phyloP scores from a whole-genome alignment of 805 yeast species.

The baker's yeast (Saccharomyces cerevisiae) region DNA sequence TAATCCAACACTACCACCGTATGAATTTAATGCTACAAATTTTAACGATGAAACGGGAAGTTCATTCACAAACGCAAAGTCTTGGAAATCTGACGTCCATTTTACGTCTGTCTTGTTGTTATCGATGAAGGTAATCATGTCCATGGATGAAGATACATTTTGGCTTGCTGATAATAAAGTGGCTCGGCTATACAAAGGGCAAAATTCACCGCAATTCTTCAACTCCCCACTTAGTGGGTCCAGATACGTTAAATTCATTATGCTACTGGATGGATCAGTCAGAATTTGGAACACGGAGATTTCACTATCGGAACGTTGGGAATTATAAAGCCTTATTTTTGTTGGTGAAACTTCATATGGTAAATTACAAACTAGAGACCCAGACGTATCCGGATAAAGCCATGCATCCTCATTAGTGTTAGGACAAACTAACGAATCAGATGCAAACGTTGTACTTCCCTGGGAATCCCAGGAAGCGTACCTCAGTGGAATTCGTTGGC shows the following conservation, averaged over 20 bases:
- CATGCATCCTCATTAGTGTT: slow-evolving; percentile 37
- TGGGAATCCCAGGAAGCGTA: slow-evolving; percentile 47
- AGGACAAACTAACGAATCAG: slow-evolving; percentile 51
- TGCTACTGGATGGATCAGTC: slow-evolving; percentile 74
- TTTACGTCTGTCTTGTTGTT: slow-evolving; percentile 32
- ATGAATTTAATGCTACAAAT: slow-evolving; percentile 55
- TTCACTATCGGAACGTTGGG: slow-evolving; percentile 37
- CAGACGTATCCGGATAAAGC: slow-evolving; percentile 44
- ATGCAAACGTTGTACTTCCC: slow-evolving; percentile 26
- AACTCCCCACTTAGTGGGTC: slow-evolving; percentile 60
- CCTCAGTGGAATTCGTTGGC: slow-evolving; percentile 53
- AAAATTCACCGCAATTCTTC: slow-evolving; percentile 74
- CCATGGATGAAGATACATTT: slow-evolving; percentile 21
- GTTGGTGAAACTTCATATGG: slow-evolving; percentile 57
- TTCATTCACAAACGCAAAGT: slow-evolving; percentile 69
- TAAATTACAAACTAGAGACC: slow-evolving; percentile 56
- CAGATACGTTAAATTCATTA: slow-evolving; percentile 82
- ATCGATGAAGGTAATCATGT: slow-evolving; percentile 18
- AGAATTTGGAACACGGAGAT: slow-evolving; percentile 61
- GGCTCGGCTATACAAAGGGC: slow-evolving; percentile 53
- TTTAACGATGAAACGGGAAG: slow-evolving; percentile 54
- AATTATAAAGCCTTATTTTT: slow-evolving; percentile 63
- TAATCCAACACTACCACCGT: slow-evolving; percentile 62
- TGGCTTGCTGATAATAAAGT: slow-evolving; percentile 28
- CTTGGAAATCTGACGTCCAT: slow-evolving; percentile 50